phyloP scores from a whole-genome alignment of 495 filamentous ascomycete species.

The Cercophora scortea region DNA sequence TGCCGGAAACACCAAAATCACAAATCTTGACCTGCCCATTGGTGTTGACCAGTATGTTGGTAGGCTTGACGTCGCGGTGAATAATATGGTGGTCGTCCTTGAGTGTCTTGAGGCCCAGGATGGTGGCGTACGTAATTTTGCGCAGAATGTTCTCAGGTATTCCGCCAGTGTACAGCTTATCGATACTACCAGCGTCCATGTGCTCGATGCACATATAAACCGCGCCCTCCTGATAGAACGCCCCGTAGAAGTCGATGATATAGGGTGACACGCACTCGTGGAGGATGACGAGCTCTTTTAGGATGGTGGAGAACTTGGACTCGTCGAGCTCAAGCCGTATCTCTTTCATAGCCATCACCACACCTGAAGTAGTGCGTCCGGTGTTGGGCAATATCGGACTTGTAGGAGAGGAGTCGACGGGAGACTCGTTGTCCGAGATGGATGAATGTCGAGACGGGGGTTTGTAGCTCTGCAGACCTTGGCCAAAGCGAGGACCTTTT shows the following conservation, averaged over 20 bases:
- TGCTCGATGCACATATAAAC: conserved; percentile 99
- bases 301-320: conserved; percentile 91
- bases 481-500: conserved; percentile 67
- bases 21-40: conserved; percentile 94
- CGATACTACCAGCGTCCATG: conserved; percentile 98
- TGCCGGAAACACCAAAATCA: conserved; percentile 96
- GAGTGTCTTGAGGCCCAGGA: conserved; percentile 82
- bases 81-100: conserved; percentile 99
- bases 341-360: conserved; percentile 99
- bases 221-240: conserved; percentile 97
- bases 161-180: conserved; percentile 91
- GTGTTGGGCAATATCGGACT: conserved; percentile 10
- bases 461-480: conserved; percentile 60
- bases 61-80: conserved; percentile 96
- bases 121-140: conserved; percentile 85
- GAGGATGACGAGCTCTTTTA: conserved; percentile 95
- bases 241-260: conserved; percentile 97
- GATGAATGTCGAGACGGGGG: conserved; percentile 25
- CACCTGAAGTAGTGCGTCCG: conserved; percentile 44
- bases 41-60: conserved; percentile 90
- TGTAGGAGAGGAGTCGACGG: conserved; percentile 8
- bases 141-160: conserved; percentile 83
- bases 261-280: conserved; percentile 92
- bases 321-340: conserved; percentile 96
- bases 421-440: conserved; percentile 20